Evolutionary conservation across 805 yeast genomes (phyloP), one percentile per base, ranked within the genome.

Genomic region (Candida taoyuanica): DNA sequence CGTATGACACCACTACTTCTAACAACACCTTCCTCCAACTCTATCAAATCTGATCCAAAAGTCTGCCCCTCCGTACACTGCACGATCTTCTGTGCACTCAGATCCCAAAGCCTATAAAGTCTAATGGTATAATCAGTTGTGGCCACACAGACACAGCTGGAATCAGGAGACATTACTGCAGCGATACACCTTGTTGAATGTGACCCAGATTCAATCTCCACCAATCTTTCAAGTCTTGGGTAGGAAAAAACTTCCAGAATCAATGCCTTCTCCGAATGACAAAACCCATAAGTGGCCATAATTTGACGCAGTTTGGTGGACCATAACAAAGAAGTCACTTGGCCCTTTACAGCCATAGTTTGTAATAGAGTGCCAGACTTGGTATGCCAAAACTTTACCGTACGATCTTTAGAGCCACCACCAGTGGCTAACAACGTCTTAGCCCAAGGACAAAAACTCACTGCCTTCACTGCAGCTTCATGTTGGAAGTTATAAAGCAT

Each of bases 361-460:
- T 70, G 65, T 21, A 88, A 61, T 21, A 85, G 58, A 0, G 94
- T 81, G 0, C 96, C 96, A 0, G 91, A 69, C 3, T 65, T 64
- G 1, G 93, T 73, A 58, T 89, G 95, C 96, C 96, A 88, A 56
- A 87, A 86, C 41, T 89, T 60, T 7, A 88, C 74, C n/a, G 72
- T 72, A 35, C 89, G 65, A 56, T 89, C 97, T 49, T 77, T 79
- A 16, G 81, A 75, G 0, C 97, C 97, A 3, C 93, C 96, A 0
- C 97, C 97, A 0, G 96, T 87, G 1, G 91, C 96, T 25, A 89
- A 58, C 7, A 89, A 61, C 3, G 82, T 70, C 12, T 76, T 76
- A 15, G 86, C 71, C 96, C 96, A 88, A 0, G 97, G 97, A 55
- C 96, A 89, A 51, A 76, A 89, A 4, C 91, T 83, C 31, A 89